These are phyloP conservation scores for Linderniella brevidens DNA, from an alignment of 257 asterid genomes.

Conservation along the genomic window DNA sequence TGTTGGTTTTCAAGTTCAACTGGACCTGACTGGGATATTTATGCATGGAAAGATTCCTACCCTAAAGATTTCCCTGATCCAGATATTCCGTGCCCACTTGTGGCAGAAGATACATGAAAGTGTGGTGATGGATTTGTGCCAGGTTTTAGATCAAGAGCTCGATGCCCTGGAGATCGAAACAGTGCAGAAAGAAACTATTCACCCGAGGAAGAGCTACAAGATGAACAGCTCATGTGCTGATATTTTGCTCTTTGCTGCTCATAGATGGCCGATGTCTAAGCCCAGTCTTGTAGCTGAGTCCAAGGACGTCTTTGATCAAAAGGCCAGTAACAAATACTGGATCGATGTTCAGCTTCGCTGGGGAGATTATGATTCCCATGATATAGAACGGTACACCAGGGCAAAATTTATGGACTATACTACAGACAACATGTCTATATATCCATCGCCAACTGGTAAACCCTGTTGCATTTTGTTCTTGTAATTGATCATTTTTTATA, in stretches of 20 bases:
- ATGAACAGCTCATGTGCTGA: slow-evolving; percentile 99
- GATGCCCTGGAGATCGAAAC: slow-evolving; percentile 98
- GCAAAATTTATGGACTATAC: slow-evolving; percentile 99
- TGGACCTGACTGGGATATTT: slow-evolving; percentile 95
- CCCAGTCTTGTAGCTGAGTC: slow-evolving; percentile 99
- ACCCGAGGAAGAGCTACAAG: slow-evolving; percentile 98
- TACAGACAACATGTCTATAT: slow-evolving; percentile 95
- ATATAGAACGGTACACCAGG: slow-evolving; percentile 86
- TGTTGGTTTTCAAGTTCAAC: slow-evolving; percentile 98
- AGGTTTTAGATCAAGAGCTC: slow-evolving; percentile 94
- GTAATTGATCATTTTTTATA: neutral
- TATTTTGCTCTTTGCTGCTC: slow-evolving; percentile 93
- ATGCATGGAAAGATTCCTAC: slow-evolving; percentile 99
- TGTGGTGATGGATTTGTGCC: slow-evolving; percentile 99
- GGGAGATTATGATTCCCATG: slow-evolving; percentile 99
- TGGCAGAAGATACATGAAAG: slow-evolving; percentile 99
- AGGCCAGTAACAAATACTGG: slow-evolving; percentile 98
- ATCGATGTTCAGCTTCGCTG: slow-evolving; percentile 97
- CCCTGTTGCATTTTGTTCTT: neutral
- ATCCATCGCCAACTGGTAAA: slow-evolving; percentile 96
- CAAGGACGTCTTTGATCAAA: slow-evolving; percentile 96
- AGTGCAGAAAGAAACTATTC: slow-evolving; percentile 97
- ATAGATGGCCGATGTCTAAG: slow-evolving; percentile 98
- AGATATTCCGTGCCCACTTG: slow-evolving; percentile 99
- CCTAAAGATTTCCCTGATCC: slow-evolving; percentile 85